Percentiles rank a stretch among this genome's conserved stretches.
These are phyloP conservation scores for Henckelia pumila DNA, from an alignment of 257 asterid genomes.

Conservation along the genomic window DNA sequence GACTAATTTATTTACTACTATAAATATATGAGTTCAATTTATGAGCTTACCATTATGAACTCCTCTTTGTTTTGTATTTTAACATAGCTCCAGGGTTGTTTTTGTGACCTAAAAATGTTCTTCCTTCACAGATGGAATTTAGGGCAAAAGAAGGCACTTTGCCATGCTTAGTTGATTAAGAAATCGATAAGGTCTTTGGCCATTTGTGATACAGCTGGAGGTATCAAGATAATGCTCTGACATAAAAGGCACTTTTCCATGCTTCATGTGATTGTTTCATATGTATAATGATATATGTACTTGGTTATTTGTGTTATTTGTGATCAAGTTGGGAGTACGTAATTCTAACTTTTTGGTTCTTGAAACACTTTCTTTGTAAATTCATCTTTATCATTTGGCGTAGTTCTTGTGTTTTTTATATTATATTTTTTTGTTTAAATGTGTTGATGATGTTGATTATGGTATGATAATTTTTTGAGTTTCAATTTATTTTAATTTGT, in stretches of 20 bases:
- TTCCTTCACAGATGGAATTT: too few relatives aligned
- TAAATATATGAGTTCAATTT: too few relatives aligned
- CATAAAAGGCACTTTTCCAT: not conserved
- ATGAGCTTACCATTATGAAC: too few relatives aligned
- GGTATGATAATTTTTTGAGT: too few relatives aligned
- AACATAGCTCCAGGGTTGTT: too few relatives aligned
- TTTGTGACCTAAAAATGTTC: too few relatives aligned
- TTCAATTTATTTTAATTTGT: too few relatives aligned
- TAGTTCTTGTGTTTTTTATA: conserved; percentile 13
- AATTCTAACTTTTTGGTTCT: not conserved
- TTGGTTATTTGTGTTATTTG: not conserved
- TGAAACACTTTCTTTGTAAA: not conserved
- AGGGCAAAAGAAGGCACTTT: too few relatives aligned
- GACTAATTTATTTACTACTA: too few relatives aligned
- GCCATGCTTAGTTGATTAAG: not conserved
- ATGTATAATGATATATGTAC: not conserved
- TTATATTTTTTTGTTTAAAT: too few relatives aligned
- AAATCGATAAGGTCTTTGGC: not conserved
- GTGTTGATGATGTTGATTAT: too few relatives aligned
- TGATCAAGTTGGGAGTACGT: not conserved
- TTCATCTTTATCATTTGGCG: not conserved
- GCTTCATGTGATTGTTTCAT: not conserved
- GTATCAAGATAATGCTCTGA: not conserved
- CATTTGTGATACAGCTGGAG: not conserved
- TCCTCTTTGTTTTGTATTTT: too few relatives aligned